phyloP scores from a whole-genome alignment of 257 asterid species.

The Verbascum thapsus region DNA sequence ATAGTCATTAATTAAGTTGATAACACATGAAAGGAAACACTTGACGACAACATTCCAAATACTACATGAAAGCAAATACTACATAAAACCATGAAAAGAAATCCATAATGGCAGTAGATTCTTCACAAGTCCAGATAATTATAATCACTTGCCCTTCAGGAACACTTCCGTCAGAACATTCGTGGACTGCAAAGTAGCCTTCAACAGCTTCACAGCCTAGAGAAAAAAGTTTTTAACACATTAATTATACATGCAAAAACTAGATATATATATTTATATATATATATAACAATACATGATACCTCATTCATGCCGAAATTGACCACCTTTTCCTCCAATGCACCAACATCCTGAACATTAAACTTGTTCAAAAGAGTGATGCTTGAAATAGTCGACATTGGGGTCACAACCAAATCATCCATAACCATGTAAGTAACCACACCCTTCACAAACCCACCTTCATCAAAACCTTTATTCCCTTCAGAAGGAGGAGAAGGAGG shows the following conservation, averaged over 20 bases:
- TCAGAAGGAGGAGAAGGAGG: conserved; percentile 13
- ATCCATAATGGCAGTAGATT: no score
- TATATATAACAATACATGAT: not conserved
- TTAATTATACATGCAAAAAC: not conserved
- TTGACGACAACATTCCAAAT: no score
- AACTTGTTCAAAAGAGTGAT: conserved; percentile 30
- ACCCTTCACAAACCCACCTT: conserved; percentile 45
- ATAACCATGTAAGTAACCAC: conserved; percentile 39
- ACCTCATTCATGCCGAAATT: conserved; percentile 26
- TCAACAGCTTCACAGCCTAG: conserved; percentile 28
- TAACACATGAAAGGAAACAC: no score
- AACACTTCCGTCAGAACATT: conserved; percentile 27
- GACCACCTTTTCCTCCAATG: conserved; percentile 29
- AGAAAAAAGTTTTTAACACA: not conserved
- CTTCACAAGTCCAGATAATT: no score
- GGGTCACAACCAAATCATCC: conserved; percentile 38
- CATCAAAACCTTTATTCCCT: not conserved
- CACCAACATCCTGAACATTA: conserved; percentile 28
- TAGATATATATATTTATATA: no score
- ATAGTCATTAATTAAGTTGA: no score
- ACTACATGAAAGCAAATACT: no score
- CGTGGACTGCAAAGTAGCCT: conserved; percentile 20
- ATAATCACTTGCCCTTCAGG: no score
- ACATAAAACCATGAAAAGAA: no score
- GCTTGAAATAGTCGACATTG: conserved; percentile 35